Conservation (phyloP, 768 basidiomycete genomes). For the Lactarius sanguifluus region DNA sequence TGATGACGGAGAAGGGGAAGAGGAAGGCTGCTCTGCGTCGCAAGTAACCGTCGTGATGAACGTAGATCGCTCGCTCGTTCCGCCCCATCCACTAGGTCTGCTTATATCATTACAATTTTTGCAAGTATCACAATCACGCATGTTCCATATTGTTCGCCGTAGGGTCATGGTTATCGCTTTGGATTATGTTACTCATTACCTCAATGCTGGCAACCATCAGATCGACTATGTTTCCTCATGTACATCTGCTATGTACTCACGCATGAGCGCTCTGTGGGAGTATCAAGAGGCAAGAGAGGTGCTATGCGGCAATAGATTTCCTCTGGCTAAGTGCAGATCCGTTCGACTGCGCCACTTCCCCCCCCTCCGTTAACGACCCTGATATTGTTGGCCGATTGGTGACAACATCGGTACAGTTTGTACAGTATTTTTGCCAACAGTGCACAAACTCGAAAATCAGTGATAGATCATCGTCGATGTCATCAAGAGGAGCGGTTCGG, state of each 20-base stretch:
- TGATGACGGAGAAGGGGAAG: slow-evolving; percentile 10
- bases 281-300: neutral
- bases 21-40: neutral
- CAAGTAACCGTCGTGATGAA: neutral
- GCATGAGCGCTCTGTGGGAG: neutral
- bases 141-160: too few species aligned
- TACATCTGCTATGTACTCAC: neutral
- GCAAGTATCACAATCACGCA: too few species aligned
- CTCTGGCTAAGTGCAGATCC: too few species aligned
- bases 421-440: neutral
- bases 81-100: neutral
- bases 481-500: neutral
- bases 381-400: neutral
- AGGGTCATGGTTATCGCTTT: neutral
- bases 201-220: neutral
- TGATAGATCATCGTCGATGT: neutral
- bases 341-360: too few species aligned
- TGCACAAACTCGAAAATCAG: neutral
- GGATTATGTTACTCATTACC: neutral
- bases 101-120: neutral
- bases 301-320: neutral
- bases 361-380: too few species aligned
- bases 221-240: neutral
- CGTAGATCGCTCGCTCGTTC: neutral
- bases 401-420: too few species aligned